Conservation (phyloP, 208 protist species). For the Trypanosomatidae sp. region DNA sequence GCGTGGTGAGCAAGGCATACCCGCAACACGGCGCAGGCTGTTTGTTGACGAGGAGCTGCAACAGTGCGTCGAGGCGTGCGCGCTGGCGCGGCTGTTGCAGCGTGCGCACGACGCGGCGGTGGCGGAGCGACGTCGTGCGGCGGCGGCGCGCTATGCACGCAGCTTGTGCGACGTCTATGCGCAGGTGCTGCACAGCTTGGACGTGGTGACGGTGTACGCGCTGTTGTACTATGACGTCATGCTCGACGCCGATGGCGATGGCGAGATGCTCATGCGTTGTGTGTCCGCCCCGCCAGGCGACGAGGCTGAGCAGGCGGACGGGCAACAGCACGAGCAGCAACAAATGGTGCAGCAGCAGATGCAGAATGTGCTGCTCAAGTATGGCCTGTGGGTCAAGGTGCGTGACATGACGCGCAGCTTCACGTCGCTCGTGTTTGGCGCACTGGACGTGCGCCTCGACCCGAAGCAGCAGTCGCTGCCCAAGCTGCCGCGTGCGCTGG, state of each 20-base stretch:
- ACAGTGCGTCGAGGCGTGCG: slow-evolving; percentile 53
- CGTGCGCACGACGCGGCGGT: slow-evolving; percentile 23
- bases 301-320: no score
- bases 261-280: slow-evolving; percentile 54
- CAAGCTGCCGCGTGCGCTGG: slow-evolving; percentile 75
- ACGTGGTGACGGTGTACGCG: slow-evolving; percentile 55
- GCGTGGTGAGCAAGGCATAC: slow-evolving; percentile 40
- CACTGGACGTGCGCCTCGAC: slow-evolving; percentile 70
- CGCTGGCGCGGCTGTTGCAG: slow-evolving; percentile 56
- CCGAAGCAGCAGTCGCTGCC: slow-evolving; percentile 56
- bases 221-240: slow-evolving; percentile 74
- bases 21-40: slow-evolving; percentile 17
- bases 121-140: neutral
- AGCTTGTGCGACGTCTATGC: slow-evolving; percentile 39
- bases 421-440: slow-evolving; percentile 54
- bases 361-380: slow-evolving; percentile 58
- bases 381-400: slow-evolving; percentile 84
- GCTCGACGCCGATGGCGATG: slow-evolving; percentile 58
- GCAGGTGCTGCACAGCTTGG: slow-evolving; percentile 54
- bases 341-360: no score
- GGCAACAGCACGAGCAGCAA: no score
- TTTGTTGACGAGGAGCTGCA: slow-evolving; percentile 41
- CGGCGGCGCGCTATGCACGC: slow-evolving; percentile 4
- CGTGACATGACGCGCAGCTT: slow-evolving; percentile 80
- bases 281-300: no score